Evolutionary conservation across 2,329 filamentous ascomycete species (phyloP).

Genomic region (Penicillium sp.): DNA sequence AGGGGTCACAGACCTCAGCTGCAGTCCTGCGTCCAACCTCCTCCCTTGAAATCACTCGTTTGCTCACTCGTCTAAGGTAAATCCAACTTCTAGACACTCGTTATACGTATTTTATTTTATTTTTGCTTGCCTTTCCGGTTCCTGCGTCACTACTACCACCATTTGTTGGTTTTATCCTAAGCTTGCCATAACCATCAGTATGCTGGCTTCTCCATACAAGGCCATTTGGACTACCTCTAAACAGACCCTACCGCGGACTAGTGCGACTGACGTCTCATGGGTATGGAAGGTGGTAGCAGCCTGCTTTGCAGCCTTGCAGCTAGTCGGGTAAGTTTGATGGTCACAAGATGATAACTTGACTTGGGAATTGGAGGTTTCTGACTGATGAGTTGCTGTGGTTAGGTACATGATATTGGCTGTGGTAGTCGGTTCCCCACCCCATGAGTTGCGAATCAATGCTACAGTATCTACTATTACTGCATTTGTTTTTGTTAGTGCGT

Average conservation of each 20-base stretch:
- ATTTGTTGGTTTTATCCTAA: background rate
- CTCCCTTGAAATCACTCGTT: background rate
- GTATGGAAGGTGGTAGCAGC: background rate
- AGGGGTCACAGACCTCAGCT: background rate
- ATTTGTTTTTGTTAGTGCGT: background rate
- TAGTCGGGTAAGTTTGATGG: constrained; percentile 2
- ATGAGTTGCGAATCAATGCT: constrained; percentile 1
- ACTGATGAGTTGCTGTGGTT: background rate
- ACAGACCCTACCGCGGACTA: background rate
- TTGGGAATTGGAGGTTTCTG: background rate
- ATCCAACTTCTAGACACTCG: background rate
- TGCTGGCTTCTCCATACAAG: background rate
- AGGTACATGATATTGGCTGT: constrained; percentile 11
- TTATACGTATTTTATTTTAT: background rate
- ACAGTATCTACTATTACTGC: background rate
- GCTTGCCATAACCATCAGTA: background rate
- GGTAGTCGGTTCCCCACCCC: background rate
- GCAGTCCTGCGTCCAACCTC: background rate
- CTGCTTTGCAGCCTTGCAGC: background rate
- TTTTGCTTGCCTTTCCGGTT: background rate
- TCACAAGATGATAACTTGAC: background rate
- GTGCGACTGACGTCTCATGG: background rate
- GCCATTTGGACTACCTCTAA: background rate
- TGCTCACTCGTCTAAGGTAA: background rate
- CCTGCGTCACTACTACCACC: background rate